These are phyloP conservation scores for Aspergillus melleus DNA, from an alignment of 2,329 filamentous ascomycete species.

Conservation along the genomic window DNA sequence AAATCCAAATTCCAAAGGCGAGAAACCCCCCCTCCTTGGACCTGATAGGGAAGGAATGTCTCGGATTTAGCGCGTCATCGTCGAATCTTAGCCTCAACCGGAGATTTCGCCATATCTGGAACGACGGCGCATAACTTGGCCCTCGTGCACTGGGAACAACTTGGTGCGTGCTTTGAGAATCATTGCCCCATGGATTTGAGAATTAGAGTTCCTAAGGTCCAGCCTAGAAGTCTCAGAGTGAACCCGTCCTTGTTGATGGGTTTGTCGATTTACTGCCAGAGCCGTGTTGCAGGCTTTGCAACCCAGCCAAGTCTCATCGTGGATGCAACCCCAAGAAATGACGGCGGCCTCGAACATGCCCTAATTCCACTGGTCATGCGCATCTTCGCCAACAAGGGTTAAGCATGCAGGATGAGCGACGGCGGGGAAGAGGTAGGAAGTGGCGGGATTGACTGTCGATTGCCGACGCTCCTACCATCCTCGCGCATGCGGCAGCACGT, in stretches of 20 bases:
- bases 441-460: neutral
- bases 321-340: neutral
- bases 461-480: neutral
- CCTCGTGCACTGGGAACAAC: conserved; percentile 7
- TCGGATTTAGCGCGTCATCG: conserved; percentile 13
- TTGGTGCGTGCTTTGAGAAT: conserved; percentile 13
- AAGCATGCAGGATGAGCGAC: neutral
- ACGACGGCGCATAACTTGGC: conserved; percentile 6
- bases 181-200: conserved; percentile 4
- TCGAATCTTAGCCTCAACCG: conserved; percentile 20
- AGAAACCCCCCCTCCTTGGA: neutral
- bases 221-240: conserved; percentile 10
- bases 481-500: neutral
- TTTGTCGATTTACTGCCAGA: neutral
- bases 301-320: neutral
- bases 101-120: conserved; percentile 25
- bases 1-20: neutral
- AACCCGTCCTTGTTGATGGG: conserved; percentile 7
- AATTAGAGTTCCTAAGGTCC: conserved; percentile 17
- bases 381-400: conserved; percentile 2
- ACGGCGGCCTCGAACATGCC: neutral
- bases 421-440: neutral
- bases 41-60: conserved; percentile 4
- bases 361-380: conserved; percentile 1
- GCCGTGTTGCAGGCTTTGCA: neutral